Evolutionary conservation across 1,284 basidiomycete species (phyloP).

Genomic region (Cerrena zonata): DNA sequence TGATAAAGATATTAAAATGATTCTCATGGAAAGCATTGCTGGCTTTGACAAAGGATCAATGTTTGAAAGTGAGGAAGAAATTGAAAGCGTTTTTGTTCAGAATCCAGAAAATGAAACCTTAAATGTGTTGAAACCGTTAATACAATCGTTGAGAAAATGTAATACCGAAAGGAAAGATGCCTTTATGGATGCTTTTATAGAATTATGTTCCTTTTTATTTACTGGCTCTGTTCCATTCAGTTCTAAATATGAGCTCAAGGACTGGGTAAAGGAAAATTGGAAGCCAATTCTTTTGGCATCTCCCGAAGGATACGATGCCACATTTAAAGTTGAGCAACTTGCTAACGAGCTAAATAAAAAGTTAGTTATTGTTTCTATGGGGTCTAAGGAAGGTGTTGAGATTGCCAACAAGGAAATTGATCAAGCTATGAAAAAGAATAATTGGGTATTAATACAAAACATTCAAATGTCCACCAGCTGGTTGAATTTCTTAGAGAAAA

Average conservation of each 20-base stretch:
- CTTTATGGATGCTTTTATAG: no score
- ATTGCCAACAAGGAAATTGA: constrained; percentile 92
- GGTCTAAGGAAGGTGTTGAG: constrained; percentile 91
- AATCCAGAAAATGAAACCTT: no score
- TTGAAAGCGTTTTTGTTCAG: no score
- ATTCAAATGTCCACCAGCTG: no score
- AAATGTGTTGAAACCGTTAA: no score
- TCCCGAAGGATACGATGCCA: constrained; percentile 92
- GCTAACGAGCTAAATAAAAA: constrained; percentile 67
- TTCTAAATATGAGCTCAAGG: constrained; percentile 73
- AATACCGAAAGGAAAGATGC: no score
- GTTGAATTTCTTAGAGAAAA: no score
- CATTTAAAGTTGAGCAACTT: constrained; percentile 90
- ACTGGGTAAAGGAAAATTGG: constrained; percentile 78
- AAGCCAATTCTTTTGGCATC: constrained; percentile 82
- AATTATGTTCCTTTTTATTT: constrained; percentile 76
- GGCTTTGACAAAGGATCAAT: no score
- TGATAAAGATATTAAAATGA: no score
- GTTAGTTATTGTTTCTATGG: constrained; percentile 92
- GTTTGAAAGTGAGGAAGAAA: no score
- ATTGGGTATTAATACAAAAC: constrained; percentile 94
- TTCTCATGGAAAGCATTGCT: no score
- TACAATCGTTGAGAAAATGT: no score
- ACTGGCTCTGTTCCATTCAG: constrained; percentile 86
- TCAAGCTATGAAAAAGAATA: constrained; percentile 81